Percentiles rank a stretch among this genome's conserved stretches.
These are phyloP conservation scores for Anthostomella pinea DNA, from an alignment of 2,329 filamentous ascomycete genomes.

Conservation along the genomic window DNA sequence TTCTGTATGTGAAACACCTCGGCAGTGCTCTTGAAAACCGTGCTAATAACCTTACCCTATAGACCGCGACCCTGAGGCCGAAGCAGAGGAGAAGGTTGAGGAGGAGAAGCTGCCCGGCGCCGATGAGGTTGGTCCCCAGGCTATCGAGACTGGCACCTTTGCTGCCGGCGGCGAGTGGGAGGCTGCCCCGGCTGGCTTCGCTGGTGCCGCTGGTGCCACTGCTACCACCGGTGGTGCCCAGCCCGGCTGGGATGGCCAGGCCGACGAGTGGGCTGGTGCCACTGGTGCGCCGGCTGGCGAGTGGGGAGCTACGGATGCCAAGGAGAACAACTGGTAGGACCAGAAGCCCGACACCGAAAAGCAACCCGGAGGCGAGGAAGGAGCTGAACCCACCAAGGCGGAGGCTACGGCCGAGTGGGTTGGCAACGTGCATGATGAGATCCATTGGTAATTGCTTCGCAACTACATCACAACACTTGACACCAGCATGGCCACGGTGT, in stretches of 20 bases:
- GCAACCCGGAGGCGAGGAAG: neutral
- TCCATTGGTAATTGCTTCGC: conserved; percentile 18
- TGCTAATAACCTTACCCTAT: conserved; percentile 19
- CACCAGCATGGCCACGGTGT: conserved; percentile 33
- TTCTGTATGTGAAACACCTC: conserved; percentile 66
- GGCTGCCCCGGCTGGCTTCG: conserved; percentile 68
- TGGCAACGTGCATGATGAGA: conserved; percentile 6
- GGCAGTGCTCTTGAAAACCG: conserved; percentile 5
- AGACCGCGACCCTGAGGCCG: conserved; percentile 98
- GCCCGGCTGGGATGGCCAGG: conserved; percentile 52
- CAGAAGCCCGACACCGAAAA: conserved; percentile 7
- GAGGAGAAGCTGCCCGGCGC: conserved; percentile 86
- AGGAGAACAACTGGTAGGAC: conserved; percentile 32
- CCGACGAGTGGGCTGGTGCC: conserved; percentile 58
- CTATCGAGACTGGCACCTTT: conserved; percentile 74
- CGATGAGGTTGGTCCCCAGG: conserved; percentile 78
- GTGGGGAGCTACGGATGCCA: conserved; percentile 63
- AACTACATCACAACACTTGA: conserved; percentile 17
- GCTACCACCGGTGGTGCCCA: too few species aligned
- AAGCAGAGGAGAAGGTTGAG: conserved; percentile 96
- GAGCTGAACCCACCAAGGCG: neutral
- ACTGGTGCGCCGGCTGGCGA: conserved; percentile 64
- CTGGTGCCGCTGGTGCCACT: too few species aligned
- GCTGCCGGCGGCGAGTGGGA: conserved; percentile 75
- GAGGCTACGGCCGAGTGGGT: conserved; percentile 38